phyloP scores from a whole-genome alignment of 768 basidiomycete genomes.

The Dictyophora rubrovolvata region DNA sequence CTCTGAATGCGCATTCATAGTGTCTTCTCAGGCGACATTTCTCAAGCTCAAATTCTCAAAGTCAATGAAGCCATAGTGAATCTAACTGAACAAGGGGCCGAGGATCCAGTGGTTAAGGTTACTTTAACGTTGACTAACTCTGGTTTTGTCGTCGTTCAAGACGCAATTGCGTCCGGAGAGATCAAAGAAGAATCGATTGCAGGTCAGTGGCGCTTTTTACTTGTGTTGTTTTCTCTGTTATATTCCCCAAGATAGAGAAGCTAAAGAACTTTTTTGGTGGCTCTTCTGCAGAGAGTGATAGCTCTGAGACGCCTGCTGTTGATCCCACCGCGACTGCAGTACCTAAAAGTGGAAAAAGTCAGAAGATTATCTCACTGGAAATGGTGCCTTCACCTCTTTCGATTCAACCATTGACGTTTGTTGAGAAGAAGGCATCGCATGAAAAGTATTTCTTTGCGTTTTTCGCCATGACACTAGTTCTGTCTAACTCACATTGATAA shows the following conservation, averaged over 20 bases:
- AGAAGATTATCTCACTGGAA: slow-evolving; percentile 52
- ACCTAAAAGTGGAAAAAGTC: slow-evolving; percentile 23
- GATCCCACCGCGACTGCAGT: slow-evolving; percentile 18
- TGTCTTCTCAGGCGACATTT: slow-evolving; percentile 62
- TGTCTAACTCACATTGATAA: background rate
- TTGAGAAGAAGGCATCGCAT: slow-evolving; percentile 65
- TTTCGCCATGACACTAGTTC: background rate
- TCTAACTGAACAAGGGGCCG: slow-evolving; percentile 70
- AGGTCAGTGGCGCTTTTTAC: slow-evolving; percentile 31
- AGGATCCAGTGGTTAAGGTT: slow-evolving; percentile 80
- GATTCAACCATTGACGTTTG: slow-evolving; percentile 63
- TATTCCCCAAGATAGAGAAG: slow-evolving; percentile 41
- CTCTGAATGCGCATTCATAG: slow-evolving; percentile 23
- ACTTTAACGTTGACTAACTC: slow-evolving; percentile 77
- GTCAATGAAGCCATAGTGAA: slow-evolving; percentile 71
- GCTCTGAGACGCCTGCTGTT: background rate
- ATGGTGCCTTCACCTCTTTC: slow-evolving; percentile 54
- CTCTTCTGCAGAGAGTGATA: slow-evolving; percentile 22
- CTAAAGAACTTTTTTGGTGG: slow-evolving; percentile 81
- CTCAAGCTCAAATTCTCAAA: slow-evolving; percentile 62
- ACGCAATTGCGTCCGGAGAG: slow-evolving; percentile 71
- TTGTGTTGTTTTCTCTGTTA: slow-evolving; percentile 9
- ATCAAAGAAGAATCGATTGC: slow-evolving; percentile 71
- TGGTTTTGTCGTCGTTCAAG: slow-evolving; percentile 72
- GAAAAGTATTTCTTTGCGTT: slow-evolving; percentile 44